Evolutionary conservation across 768 basidiomycete species (phyloP).

Genomic region (Termitomyces sp.): DNA sequence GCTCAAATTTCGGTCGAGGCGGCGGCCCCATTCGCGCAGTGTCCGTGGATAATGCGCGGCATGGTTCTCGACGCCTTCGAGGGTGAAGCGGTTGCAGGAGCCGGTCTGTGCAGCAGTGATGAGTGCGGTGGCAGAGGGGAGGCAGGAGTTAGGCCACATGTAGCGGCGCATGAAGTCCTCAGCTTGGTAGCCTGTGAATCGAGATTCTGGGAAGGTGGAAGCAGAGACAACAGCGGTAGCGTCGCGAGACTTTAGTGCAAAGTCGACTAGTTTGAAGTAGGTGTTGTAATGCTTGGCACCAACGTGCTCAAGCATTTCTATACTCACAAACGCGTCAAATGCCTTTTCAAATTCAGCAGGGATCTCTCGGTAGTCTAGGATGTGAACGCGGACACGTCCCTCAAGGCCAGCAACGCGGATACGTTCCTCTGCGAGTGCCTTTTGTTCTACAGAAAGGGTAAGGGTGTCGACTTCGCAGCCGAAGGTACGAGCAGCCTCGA

Average conservation of each 20-base stretch:
- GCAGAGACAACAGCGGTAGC: constrained; percentile 66
- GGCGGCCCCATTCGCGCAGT: constrained; percentile 84
- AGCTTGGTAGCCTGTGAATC: constrained; percentile 68
- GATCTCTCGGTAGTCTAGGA: constrained; percentile 88
- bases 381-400: constrained; percentile 72
- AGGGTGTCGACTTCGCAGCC: constrained; percentile 88
- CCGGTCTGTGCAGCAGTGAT: constrained; percentile 65
- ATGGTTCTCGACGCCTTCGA: constrained; percentile 84
- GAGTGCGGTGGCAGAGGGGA: constrained; percentile 82
- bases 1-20: constrained; percentile 60
- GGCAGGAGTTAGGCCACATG: constrained; percentile 87
- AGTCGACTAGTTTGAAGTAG: constrained; percentile 75
- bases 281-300: constrained; percentile 53
- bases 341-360: constrained; percentile 76
- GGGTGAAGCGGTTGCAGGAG: constrained; percentile 70
- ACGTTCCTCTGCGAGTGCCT: constrained; percentile 80
- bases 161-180: constrained; percentile 85
- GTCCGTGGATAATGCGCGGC: constrained; percentile 87
- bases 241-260: constrained; percentile 62
- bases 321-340: constrained; percentile 73
- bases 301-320: constrained; percentile 79
- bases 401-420: constrained; percentile 67
- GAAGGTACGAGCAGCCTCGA: constrained; percentile 69
- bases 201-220: constrained; percentile 65
- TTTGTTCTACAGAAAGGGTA: constrained; percentile 85